Evolutionary conservation across 805 yeast species (phyloP).

Genomic region (Pichia phayaonensis): DNA sequence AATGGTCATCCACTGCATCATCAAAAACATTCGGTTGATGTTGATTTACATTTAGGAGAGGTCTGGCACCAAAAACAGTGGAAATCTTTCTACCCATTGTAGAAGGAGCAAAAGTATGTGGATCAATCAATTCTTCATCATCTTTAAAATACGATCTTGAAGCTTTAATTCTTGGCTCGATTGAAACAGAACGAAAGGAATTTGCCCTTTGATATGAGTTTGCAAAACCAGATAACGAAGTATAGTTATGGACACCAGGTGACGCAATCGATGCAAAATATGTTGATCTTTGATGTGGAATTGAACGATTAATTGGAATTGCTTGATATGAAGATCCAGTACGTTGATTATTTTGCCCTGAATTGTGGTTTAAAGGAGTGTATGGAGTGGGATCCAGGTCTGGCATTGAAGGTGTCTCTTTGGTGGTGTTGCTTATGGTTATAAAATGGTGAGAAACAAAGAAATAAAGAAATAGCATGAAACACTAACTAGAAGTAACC

Average conservation of each 20-base stretch:
- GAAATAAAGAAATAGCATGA: no score
- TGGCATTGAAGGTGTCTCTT: background rate
- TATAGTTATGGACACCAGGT: background rate
- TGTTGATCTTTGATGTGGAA: background rate
- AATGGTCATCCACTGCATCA: constrained; percentile 34
- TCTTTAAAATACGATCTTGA: constrained; percentile 57
- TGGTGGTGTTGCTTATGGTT: background rate
- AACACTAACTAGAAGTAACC: background rate
- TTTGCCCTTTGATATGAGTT: constrained; percentile 75
- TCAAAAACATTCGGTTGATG: constrained; percentile 17
- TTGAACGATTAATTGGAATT: constrained; percentile 4
- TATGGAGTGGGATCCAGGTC: constrained; percentile 8
- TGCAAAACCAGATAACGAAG: constrained; percentile 67
- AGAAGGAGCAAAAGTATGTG: constrained; percentile 60
- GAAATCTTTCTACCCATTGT: constrained; percentile 58
- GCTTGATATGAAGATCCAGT: constrained; percentile 6
- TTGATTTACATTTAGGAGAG: background rate
- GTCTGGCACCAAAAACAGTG: constrained; percentile 32
- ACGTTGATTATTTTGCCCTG: background rate
- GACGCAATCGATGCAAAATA: constrained; percentile 6
- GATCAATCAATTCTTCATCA: constrained; percentile 62
- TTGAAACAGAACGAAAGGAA: constrained; percentile 46
- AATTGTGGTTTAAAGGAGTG: background rate
- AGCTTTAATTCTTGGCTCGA: constrained; percentile 49
- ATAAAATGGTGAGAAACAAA: background rate